Evolutionary conservation across 352 stramenopile genomes (phyloP).

Genomic region (Pythium guiyangense): DNA sequence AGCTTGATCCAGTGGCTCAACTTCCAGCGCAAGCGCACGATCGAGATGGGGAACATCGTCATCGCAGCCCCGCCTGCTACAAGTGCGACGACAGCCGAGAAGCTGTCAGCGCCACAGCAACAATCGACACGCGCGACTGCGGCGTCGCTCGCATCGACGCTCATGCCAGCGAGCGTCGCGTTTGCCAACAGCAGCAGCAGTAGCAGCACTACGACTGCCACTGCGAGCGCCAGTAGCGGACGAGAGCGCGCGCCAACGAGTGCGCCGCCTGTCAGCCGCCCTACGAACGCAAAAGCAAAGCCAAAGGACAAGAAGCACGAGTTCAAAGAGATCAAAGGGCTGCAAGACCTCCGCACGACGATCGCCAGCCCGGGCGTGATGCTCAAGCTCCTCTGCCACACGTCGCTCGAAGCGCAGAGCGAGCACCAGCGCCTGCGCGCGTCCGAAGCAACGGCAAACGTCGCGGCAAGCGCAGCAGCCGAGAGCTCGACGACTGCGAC

Average conservation of each 20-base stretch:
- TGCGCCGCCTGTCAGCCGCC: neutral
- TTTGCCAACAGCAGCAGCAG: neutral
- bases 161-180: neutral
- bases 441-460: constrained; percentile 19
- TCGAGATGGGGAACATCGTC: constrained; percentile 20
- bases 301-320: constrained; percentile 67
- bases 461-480: neutral
- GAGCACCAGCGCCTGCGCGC: constrained; percentile 53
- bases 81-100: neutral
- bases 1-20: constrained; percentile 70
- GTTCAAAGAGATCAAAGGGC: constrained; percentile 54
- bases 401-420: constrained; percentile 34
- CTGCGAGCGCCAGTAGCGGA: neutral
- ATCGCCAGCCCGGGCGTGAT: constrained; percentile 59
- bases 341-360: constrained; percentile 49
- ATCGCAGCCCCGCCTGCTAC: neutral
- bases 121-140: neutral
- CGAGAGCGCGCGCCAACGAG: neutral
- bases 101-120: neutral
- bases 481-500: constrained; percentile 56
- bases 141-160: neutral
- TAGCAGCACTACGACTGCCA: too few relatives aligned
- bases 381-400: constrained; percentile 71
- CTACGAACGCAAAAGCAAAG: constrained; percentile 16
- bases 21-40: constrained; percentile 48